Percentiles rank a stretch among this genome's conserved stretches.
Conservation (phyloP, 2,329 filamentous ascomycete species). For the Penicillium hesseltinei region DNA sequence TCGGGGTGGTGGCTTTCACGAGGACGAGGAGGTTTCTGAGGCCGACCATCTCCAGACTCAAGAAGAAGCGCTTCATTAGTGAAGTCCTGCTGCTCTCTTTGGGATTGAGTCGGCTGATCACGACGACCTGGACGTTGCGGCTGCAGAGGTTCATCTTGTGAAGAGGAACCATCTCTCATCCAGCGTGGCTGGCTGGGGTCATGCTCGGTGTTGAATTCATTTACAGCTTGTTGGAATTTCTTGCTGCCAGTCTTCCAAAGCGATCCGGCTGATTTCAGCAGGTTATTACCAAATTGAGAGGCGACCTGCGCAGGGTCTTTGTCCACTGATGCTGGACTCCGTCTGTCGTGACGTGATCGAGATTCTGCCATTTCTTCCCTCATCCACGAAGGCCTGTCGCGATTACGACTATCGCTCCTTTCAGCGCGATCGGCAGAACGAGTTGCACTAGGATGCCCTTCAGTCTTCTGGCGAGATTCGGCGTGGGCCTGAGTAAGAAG, state of each 20-base stretch:
- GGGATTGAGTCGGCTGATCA: constrained; percentile 22
- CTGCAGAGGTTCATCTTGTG: constrained; percentile 25
- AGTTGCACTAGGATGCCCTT: constrained; percentile 27
- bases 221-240: constrained; percentile 85
- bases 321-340: constrained; percentile 52
- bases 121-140: constrained; percentile 18
- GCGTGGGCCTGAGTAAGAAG: constrained; percentile 87
- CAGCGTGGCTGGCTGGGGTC: constrained; percentile 86
- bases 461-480: constrained; percentile 70
- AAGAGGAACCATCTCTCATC: constrained; percentile 71
- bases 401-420: constrained; percentile 31
- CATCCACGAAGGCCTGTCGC: constrained; percentile 60
- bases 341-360: constrained; percentile 29
- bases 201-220: constrained; percentile 72
- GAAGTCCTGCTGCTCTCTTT: constrained; percentile 28
- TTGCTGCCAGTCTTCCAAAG: constrained; percentile 95
- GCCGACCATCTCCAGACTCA: constrained; percentile 31
- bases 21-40: constrained; percentile 29
- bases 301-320: constrained; percentile 78
- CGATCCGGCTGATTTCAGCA: constrained; percentile 92
- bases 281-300: constrained; percentile 73
- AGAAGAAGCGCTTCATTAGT: constrained; percentile 59
- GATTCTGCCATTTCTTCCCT: constrained; percentile 47
- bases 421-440: constrained; percentile 19
- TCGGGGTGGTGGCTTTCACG: constrained; percentile 22